Conservation (phyloP, 768 basidiomycete genomes). For the Phlebiopsis flavidoalba region DNA sequence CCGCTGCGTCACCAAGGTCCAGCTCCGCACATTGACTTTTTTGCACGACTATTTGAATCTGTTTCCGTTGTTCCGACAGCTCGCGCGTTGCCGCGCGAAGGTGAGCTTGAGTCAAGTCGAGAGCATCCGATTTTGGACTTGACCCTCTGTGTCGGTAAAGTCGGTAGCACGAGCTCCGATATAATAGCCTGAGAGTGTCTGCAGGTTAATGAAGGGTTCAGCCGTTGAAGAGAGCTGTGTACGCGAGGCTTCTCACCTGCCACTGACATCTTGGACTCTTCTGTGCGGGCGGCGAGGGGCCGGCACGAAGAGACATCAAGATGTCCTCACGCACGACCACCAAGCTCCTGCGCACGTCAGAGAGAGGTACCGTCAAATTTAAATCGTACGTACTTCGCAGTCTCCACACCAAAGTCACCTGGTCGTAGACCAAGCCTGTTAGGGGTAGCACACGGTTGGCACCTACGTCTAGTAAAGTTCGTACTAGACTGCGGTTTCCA, state of each 20-base stretch:
- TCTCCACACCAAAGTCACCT: slow-evolving; percentile 92
- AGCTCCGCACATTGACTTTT: slow-evolving; percentile 70
- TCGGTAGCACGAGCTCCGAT: slow-evolving; percentile 68
- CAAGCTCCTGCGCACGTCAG: slow-evolving; percentile 49
- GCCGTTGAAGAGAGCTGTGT: background rate
- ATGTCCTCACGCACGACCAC: slow-evolving; percentile 74
- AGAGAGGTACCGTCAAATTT: background rate
- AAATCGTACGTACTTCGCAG: slow-evolving; percentile 57
- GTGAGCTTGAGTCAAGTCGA: slow-evolving; percentile 85
- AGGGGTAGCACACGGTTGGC: slow-evolving; percentile 81
- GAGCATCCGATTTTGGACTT: slow-evolving; percentile 78
- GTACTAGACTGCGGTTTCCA: slow-evolving; percentile 83
- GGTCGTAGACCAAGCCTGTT: slow-evolving; percentile 94
- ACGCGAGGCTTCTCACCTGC: slow-evolving; percentile 41
- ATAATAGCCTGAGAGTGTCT: slow-evolving; percentile 92
- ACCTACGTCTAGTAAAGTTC: slow-evolving; percentile 84
- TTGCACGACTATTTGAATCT: slow-evolving; percentile 71
- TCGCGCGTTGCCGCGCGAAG: slow-evolving; percentile 87
- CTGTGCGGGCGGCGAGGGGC: slow-evolving; percentile 73
- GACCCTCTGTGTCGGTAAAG: slow-evolving; percentile 79
- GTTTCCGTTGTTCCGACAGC: slow-evolving; percentile 85
- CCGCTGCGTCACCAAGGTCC: slow-evolving; percentile 76
- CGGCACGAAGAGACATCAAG: slow-evolving; percentile 66
- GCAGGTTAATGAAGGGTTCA: background rate
- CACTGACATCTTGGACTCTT: slow-evolving; percentile 87